Base-by-base conservation (phyloP, 2,329 filamentous ascomycete genomes). In the Cladosporium sphaerospermum region DNA sequence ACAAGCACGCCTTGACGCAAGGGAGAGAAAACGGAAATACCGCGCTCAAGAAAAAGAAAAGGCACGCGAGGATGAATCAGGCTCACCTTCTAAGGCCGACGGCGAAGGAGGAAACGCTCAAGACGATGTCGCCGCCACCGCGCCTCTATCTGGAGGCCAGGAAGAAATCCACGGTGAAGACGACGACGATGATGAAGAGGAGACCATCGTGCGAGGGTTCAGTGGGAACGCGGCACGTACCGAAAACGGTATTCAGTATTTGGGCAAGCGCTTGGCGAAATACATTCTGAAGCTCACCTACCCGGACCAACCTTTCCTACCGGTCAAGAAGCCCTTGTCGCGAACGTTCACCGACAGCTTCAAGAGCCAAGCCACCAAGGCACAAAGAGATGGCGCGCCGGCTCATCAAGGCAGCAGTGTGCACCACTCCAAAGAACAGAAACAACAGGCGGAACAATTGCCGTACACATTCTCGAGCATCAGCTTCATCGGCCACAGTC, bases 221-320 rank as follows among this genome's bases (percentile, higher is more conserved):
- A 83, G 85, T 6, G 90, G 89, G 44, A 97, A 97, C 68, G 89
- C 88, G 7, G 89, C 89, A 33, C 85, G 87, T 54, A 99, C 93
- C 2, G 93, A 99, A 71, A 84, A 86, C 59, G 93, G 93, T 13
- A 97, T 99, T 64, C 96, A 97, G 69, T 99, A 96, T 69, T 80
- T 99, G 4, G 93, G 93, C 16, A 97, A 97, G 69, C 82, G 93
- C 47, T 80, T 99, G 23, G 93, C 93, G 16, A 91, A 91, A 73
- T 95, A 92, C 67, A 82, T 97, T 31, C 77, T 99, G 41, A 81
- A 85, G 49, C 84, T 96, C 73, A 96, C 92, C 31, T 96, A 95
- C 66, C 93, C 93, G 0, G 90, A 96, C 64, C 91, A 97, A 63
- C 90, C 92, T 4, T 95, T 85, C 63, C 75, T 91, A 1, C 91